A percentile compares a stretch with the other conserved stretches of the same genome.
Conservation (phyloP, 345 rosid species). For the Boechera stricta region DNA sequence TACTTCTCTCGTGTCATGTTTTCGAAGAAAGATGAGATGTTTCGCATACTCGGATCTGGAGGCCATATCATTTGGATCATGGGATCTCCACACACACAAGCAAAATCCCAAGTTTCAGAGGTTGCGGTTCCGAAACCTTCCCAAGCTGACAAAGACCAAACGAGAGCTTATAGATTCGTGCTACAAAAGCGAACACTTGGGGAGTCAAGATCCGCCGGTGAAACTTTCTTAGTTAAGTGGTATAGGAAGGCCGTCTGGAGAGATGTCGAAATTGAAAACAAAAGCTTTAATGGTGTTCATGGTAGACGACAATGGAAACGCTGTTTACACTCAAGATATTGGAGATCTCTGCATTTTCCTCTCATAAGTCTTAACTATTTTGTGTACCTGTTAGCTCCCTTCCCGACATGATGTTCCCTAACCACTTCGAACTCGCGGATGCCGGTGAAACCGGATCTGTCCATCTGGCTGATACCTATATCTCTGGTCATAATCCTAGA, state of each 20-base stretch:
- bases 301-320: constrained; percentile 55
- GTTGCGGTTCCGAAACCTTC: not conserved
- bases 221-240: not conserved
- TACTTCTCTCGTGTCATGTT: too few relatives aligned
- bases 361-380: not conserved
- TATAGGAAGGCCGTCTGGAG: not conserved
- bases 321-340: not conserved
- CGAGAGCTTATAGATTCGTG: not conserved
- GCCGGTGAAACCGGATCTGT: not conserved
- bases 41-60: too few relatives aligned
- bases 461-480: not conserved
- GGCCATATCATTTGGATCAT: not conserved
- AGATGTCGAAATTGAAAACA: not conserved
- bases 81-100: not conserved
- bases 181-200: not conserved
- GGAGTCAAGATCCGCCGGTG: not conserved
- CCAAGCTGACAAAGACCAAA: not conserved
- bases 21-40: too few relatives aligned
- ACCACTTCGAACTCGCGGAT: not conserved
- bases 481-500: not conserved
- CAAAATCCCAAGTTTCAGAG: not conserved
- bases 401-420: not conserved
- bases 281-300: constrained; percentile 43
- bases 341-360: constrained; percentile 10
- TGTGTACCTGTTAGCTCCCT: not conserved